phyloP scores from a whole-genome alignment of 2,329 filamentous ascomycete genomes.

The Neonectria neomacrospora region DNA sequence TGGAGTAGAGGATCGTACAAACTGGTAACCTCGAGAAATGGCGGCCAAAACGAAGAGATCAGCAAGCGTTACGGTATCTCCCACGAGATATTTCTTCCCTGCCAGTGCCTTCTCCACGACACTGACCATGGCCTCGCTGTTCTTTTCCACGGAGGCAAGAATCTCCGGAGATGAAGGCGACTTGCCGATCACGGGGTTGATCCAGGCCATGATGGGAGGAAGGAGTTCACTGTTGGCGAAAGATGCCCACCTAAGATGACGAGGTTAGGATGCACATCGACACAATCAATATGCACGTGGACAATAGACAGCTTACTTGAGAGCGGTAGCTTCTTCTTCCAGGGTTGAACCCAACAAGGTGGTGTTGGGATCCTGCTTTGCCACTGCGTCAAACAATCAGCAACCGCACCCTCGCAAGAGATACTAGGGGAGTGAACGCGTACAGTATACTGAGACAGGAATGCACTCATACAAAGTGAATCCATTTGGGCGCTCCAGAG shows the following conservation, averaged over 20 bases:
- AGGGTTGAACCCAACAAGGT: slow-evolving; percentile 18
- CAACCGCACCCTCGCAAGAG: too few species aligned
- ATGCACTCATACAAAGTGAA: slow-evolving; percentile 24
- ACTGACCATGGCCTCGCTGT: slow-evolving; percentile 24
- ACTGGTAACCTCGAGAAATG: slow-evolving; percentile 22
- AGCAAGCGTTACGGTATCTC: slow-evolving; percentile 20
- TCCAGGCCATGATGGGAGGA: slow-evolving; percentile 28
- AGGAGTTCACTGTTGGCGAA: slow-evolving; percentile 24
- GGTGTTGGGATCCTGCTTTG: slow-evolving; percentile 27
- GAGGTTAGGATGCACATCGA: background rate
- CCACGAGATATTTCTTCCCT: slow-evolving; percentile 20
- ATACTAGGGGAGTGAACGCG: background rate
- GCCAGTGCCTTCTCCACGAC: slow-evolving; percentile 20
- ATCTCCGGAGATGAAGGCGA: slow-evolving; percentile 20
- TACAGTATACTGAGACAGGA: slow-evolving; percentile 22
- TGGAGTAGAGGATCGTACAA: background rate
- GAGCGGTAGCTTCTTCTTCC: slow-evolving; percentile 23
- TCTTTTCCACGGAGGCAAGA: slow-evolving; percentile 19
- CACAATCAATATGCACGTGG: background rate
- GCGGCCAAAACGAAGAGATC: slow-evolving; percentile 25
- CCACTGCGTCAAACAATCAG: slow-evolving; percentile 7
- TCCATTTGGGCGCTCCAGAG: slow-evolving; percentile 21
- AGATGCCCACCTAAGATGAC: slow-evolving; percentile 16
- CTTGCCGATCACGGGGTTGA: slow-evolving; percentile 26
- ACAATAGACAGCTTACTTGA: slow-evolving; percentile 4